A percentile compares a stretch with the other conserved stretches of the same genome.
These are phyloP conservation scores for Ogataea ganodermae DNA, from an alignment of 805 yeast species.

Conservation along the genomic window DNA sequence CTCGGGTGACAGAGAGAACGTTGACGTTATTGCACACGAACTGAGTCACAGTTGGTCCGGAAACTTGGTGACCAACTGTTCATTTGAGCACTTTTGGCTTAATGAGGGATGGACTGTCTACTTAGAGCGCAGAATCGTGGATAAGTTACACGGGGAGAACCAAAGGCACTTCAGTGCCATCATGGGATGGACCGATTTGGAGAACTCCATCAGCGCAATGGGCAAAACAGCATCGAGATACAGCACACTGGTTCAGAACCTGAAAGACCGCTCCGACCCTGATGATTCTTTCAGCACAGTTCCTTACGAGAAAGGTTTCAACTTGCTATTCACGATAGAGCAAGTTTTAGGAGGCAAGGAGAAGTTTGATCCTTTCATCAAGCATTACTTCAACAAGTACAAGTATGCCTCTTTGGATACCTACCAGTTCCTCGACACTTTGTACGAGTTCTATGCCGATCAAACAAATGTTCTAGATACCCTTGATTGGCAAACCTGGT, in stretches of 20 bases:
- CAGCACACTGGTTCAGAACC: constrained; percentile 67
- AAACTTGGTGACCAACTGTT: constrained; percentile 83
- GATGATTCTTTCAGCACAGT: constrained; percentile 87
- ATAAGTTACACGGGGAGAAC: constrained; percentile 74
- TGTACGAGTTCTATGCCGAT: constrained; percentile 58
- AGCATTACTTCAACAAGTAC: constrained; percentile 70
- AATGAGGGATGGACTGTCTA: constrained; percentile 98
- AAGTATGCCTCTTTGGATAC: constrained; percentile 76
- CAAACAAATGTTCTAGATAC: constrained; percentile 56
- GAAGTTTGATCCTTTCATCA: constrained; percentile 77
- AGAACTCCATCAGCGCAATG: constrained; percentile 65
- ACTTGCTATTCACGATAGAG: constrained; percentile 75
- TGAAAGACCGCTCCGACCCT: constrained; percentile 73
- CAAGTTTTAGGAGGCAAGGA: constrained; percentile 69
- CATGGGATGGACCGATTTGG: constrained; percentile 86
- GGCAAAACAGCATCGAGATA: constrained; percentile 53
- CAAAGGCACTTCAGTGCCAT: constrained; percentile 79
- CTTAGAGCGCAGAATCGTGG: constrained; percentile 80
- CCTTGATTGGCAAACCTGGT: constrained; percentile 87
- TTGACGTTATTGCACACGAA: constrained; percentile 91
- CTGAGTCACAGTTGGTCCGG: constrained; percentile 94
- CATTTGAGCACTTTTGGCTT: constrained; percentile 94
- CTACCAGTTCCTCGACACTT: constrained; percentile 72
- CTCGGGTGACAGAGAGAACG: constrained; percentile 81
- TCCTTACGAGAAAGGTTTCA: constrained; percentile 91